Conservation (phyloP, 2,329 filamentous ascomycete species). For the Teratosphaeria gauchensis region DNA sequence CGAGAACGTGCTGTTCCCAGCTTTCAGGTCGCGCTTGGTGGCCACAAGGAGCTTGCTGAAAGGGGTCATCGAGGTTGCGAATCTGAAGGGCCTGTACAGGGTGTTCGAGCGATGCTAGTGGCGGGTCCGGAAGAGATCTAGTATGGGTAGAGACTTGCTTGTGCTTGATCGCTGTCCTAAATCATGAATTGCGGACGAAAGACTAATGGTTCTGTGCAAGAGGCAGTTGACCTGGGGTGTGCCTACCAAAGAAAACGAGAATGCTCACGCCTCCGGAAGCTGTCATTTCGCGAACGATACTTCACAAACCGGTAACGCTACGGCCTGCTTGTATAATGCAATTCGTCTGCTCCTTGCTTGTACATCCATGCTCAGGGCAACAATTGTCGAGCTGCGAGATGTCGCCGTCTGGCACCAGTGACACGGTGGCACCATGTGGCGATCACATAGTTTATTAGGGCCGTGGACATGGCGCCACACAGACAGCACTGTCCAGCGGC, state of each 20-base stretch:
- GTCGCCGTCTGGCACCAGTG: neutral
- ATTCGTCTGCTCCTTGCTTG: neutral
- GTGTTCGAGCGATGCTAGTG: slow-evolving; percentile 87
- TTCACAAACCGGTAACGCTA: neutral
- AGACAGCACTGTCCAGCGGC: neutral
- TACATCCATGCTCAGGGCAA: neutral
- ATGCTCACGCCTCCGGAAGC: neutral
- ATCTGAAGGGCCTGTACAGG: slow-evolving; percentile 82
- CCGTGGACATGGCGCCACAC: neutral
- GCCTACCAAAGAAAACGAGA: neutral
- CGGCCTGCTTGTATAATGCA: neutral
- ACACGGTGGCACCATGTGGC: neutral
- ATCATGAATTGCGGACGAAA: neutral
- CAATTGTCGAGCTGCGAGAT: neutral
- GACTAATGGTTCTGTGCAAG: neutral
- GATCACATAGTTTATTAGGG: neutral
- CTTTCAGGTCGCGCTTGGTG: slow-evolving; percentile 71
- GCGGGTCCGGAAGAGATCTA: neutral
- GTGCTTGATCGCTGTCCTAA: neutral
- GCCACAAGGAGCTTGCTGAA: slow-evolving; percentile 70
- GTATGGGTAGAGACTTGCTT: neutral
- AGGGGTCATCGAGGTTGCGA: slow-evolving; percentile 76
- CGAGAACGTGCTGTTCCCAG: slow-evolving; percentile 83
- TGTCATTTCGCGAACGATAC: neutral
- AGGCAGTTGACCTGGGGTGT: neutral